Evolutionary conservation across 805 yeast species (phyloP).

Genomic region (Lachancea cidri): DNA sequence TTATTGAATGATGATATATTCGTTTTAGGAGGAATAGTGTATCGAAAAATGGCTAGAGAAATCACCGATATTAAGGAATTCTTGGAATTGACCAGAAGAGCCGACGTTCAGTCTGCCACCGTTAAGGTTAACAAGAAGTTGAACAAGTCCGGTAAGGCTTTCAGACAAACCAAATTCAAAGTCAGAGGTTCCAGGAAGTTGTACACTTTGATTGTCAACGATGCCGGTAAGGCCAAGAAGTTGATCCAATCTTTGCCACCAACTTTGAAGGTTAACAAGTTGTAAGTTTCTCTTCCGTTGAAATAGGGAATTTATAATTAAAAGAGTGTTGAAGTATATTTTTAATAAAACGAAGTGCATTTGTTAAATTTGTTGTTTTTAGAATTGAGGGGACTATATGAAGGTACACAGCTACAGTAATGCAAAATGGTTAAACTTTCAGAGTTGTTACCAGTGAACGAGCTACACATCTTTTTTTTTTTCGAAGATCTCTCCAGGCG

Average conservation of each 20-base stretch:
- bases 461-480: constrained; percentile 6
- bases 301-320: constrained; percentile 2
- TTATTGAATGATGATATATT: too few species aligned
- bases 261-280: constrained; percentile 63
- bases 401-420: not conserved
- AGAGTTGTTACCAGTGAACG: not conserved
- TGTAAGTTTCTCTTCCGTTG: constrained; percentile 27
- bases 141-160: constrained; percentile 74
- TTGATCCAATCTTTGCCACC: constrained; percentile 97
- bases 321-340: constrained; percentile 7
- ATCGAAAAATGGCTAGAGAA: constrained; percentile 46
- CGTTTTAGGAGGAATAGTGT: not conserved
- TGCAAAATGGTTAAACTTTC: not conserved
- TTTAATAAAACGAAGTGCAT: constrained; percentile 8
- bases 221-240: constrained; percentile 95
- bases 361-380: constrained; percentile 3
- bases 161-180: constrained; percentile 97
- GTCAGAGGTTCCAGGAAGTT: constrained; percentile 92
- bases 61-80: constrained; percentile 96
- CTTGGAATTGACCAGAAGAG: constrained; percentile 93
- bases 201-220: constrained; percentile 94
- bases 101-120: constrained; percentile 89
- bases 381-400: not conserved
- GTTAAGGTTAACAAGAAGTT: constrained; percentile 88
- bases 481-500: constrained; percentile 3